These are phyloP conservation scores for Adenanthera pavonina DNA, from an alignment of 306 rosid genomes.

Conservation along the genomic window DNA sequence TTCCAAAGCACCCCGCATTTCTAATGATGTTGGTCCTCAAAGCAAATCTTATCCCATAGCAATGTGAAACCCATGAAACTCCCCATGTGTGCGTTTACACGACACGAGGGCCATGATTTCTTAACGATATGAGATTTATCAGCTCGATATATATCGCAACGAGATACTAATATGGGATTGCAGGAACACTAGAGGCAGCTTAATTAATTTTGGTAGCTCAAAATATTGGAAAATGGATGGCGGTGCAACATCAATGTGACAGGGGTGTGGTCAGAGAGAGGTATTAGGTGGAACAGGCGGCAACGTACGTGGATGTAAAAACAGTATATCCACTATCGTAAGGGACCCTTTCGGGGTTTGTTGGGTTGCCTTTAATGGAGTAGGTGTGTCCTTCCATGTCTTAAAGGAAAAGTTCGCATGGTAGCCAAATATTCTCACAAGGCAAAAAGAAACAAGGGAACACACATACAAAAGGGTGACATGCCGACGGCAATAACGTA, in stretches of 20 bases:
- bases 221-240: background rate
- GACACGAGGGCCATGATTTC: constrained; percentile 9
- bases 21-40: constrained; percentile 45
- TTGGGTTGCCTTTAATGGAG: constrained; percentile 5
- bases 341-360: background rate
- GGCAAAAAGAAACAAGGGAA: constrained; percentile 16
- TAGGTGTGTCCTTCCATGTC: constrained; percentile 11
- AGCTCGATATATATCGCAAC: background rate
- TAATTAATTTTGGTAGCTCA: background rate
- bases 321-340: constrained; percentile 1
- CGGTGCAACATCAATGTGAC: background rate
- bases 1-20: constrained; percentile 26
- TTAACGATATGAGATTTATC: background rate
- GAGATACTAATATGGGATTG: background rate
- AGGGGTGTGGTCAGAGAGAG: background rate
- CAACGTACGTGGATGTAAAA: constrained; percentile 11
- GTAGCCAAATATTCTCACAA: background rate
- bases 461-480: constrained; percentile 1
- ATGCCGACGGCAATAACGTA: constrained; percentile 9
- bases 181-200: background rate
- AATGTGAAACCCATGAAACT: constrained; percentile 35
- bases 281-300: background rate
- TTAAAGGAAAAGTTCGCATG: constrained; percentile 13
- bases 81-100: constrained; percentile 17
- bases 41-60: constrained; percentile 42